Evolutionary conservation across 768 basidiomycete genomes (phyloP), one percentile per base, ranked within the genome.

Genomic region (Auriculariales sp.): DNA sequence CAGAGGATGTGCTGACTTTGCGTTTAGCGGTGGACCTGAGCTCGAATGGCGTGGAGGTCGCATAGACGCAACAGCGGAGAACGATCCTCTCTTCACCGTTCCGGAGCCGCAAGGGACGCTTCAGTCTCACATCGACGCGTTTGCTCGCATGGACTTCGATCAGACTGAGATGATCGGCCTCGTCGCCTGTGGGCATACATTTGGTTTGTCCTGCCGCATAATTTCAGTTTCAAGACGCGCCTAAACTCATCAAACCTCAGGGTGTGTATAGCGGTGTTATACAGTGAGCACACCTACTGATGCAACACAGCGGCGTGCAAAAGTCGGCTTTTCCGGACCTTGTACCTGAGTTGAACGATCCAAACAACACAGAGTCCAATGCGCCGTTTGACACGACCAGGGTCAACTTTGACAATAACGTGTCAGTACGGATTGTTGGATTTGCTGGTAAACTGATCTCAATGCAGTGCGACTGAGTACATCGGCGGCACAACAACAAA

Each of bases 171-270:
- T 74, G 72, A 74, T 74, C 50, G 62, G 67, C 49, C 66, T 75
- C 44, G 67, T 68, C 19, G 71, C 72, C 2, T 75, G 74, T 53
- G 74, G 74, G 3, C 73, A 75, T 54, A 71, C 71, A 6, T 62
- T 75, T 48, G 73, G 73, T 47, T 11, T 14, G 31, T 17, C 22
- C 15, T 11, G 11, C 7, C 27, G 24, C 10, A 11, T 30, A 19
- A 19, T 17, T 29, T 17, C 11, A 6, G 46, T 12, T 17, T n/a
- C n/a, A n/a, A n/a, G n/a, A n/a, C n/a, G 25, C 22, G 7, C 9
- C 31, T 22, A 19, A 33, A 9, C 11, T 47, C 9, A 17, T 27
- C 12, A 25, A 2, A 28, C 25, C 46, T 7, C 24, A 28, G 46
- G 46, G 50, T 69, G 71, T 35, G 71, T 74, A 4, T 66, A 72